Percentiles rank a stretch among this genome's conserved stretches.
These are phyloP conservation scores for Fusarium transvaalense DNA, from an alignment of 2,329 filamentous ascomycete genomes.

Conservation along the genomic window DNA sequence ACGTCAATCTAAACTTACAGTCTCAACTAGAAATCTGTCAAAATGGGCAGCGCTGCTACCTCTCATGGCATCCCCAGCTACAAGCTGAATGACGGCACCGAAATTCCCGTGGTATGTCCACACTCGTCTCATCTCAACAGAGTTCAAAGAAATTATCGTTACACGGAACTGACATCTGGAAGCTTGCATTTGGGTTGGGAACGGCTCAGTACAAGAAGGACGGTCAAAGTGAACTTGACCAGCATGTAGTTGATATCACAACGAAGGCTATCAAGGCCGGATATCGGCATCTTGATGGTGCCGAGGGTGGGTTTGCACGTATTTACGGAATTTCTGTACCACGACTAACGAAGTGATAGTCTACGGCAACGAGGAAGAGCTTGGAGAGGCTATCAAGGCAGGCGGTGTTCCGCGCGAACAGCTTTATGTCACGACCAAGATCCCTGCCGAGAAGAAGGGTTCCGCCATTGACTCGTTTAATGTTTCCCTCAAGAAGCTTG, in stretches of 20 bases:
- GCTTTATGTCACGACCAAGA: slow-evolving; percentile 77
- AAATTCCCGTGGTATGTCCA: slow-evolving; percentile 73
- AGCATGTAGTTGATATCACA: slow-evolving; percentile 62
- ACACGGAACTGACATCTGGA: slow-evolving; percentile 9
- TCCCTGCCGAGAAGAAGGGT: slow-evolving; percentile 57
- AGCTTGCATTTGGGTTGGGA: slow-evolving; percentile 80
- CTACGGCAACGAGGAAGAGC: slow-evolving; percentile 76
- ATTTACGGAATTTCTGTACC: too few relatives aligned
- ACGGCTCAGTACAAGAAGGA: slow-evolving; percentile 72
- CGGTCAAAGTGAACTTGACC: slow-evolving; percentile 64
- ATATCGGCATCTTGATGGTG: slow-evolving; percentile 80
- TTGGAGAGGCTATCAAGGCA: slow-evolving; percentile 78
- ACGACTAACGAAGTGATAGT: slow-evolving; percentile 52
- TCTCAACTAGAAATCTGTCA: background rate
- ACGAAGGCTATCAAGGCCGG: slow-evolving; percentile 76
- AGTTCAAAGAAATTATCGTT: background rate
- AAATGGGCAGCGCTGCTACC: slow-evolving; percentile 31
- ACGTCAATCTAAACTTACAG: background rate
- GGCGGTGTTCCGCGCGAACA: slow-evolving; percentile 73
- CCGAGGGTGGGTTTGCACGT: slow-evolving; percentile 67
- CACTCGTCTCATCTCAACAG: background rate
- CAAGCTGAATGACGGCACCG: slow-evolving; percentile 79
- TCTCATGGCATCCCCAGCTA: slow-evolving; percentile 63
- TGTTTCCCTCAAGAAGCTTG: slow-evolving; percentile 73
- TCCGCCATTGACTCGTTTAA: slow-evolving; percentile 65